Evolutionary conservation across 2,329 filamentous ascomycete genomes (phyloP).

Genomic region (Colletotrichum noveboracense): DNA sequence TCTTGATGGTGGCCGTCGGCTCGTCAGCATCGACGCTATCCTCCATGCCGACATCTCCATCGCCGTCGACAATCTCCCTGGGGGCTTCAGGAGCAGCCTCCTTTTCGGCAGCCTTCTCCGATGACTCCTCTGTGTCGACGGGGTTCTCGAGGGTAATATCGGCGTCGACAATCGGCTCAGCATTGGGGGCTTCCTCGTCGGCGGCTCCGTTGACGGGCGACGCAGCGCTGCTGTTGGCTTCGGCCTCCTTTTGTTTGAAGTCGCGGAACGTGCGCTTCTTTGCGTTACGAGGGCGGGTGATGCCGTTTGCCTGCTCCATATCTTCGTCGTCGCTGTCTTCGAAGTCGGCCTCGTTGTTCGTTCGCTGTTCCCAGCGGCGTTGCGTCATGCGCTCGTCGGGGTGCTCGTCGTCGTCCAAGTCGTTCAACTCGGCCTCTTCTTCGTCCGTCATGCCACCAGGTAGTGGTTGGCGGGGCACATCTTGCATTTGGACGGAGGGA

Average conservation of each 20-base stretch:
- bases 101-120: slow-evolving; percentile 9
- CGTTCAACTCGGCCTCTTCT: slow-evolving; percentile 69
- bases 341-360: slow-evolving; percentile 79
- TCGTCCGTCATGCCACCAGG: slow-evolving; percentile 66
- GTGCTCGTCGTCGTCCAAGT: slow-evolving; percentile 84
- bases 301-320: slow-evolving; percentile 73
- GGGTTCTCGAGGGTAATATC: slow-evolving; percentile 36
- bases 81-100: slow-evolving; percentile 1
- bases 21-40: slow-evolving; percentile 37
- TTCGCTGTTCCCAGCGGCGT: slow-evolving; percentile 80
- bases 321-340: slow-evolving; percentile 93
- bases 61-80: slow-evolving; percentile 43
- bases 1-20: slow-evolving; percentile 39
- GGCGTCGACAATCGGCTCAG: slow-evolving; percentile 26
- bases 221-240: slow-evolving; percentile 41
- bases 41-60: slow-evolving; percentile 59
- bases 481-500: slow-evolving; percentile 91
- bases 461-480: slow-evolving; percentile 68
- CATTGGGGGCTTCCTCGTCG: slow-evolving; percentile 32
- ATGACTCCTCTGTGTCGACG: slow-evolving; percentile 28
- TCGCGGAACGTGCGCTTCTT: slow-evolving; percentile 58
- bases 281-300: slow-evolving; percentile 56
- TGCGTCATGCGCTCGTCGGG: slow-evolving; percentile 84
- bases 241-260: slow-evolving; percentile 48
- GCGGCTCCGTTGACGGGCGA: slow-evolving; percentile 41